These are phyloP conservation scores for Cladosporium oxysporum DNA, from an alignment of 2,329 filamentous ascomycete species.

Conservation along the genomic window DNA sequence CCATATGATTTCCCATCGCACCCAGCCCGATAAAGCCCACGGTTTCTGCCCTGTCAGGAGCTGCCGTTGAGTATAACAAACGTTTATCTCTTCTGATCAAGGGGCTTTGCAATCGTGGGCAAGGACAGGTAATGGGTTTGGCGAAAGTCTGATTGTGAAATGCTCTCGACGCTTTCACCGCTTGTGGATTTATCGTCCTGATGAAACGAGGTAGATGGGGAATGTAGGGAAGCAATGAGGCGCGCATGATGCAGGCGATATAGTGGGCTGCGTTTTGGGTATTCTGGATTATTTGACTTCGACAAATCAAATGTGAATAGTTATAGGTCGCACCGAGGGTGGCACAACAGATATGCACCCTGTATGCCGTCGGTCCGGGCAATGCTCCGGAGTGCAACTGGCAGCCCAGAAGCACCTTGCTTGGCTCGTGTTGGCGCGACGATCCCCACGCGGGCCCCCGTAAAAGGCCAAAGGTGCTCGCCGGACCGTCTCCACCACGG, in stretches of 20 bases:
- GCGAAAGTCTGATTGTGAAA: neutral
- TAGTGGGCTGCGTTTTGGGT: neutral
- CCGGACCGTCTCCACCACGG: neutral
- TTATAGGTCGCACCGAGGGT: neutral
- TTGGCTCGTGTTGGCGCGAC: neutral
- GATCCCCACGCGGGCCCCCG: neutral
- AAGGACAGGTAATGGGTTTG: neutral
- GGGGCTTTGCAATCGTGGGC: neutral
- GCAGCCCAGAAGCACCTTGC: neutral
- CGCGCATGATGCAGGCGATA: neutral
- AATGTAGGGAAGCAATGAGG: neutral
- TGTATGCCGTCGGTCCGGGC: neutral
- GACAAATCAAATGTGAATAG: neutral
- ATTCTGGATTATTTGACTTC: neutral
- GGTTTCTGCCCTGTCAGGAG: neutral
- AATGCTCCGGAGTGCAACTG: neutral
- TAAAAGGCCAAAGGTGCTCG: neutral
- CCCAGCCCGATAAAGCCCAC: neutral
- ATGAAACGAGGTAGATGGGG: neutral
- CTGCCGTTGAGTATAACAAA: neutral
- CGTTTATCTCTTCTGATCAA: neutral
- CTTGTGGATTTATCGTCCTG: neutral
- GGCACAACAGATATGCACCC: neutral
- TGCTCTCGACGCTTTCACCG: neutral
- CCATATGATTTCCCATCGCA: neutral